Conservation (phyloP, 2,329 filamentous ascomycete species). For the Botrytis squamosa region DNA sequence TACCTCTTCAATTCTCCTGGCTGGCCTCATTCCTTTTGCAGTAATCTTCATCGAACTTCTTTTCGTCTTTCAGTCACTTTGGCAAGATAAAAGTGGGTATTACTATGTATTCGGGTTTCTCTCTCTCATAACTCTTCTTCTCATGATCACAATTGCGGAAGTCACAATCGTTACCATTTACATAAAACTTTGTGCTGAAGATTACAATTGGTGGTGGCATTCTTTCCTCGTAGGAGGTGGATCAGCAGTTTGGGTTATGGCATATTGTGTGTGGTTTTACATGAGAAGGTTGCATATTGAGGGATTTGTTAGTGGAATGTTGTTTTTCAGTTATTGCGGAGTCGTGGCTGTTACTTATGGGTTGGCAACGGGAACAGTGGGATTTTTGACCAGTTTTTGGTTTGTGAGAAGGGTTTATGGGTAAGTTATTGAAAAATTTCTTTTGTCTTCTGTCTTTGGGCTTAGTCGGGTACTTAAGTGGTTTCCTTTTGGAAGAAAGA, state of each 20-base stretch:
- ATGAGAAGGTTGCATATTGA: slow-evolving; percentile 75
- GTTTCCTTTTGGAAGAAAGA: background rate
- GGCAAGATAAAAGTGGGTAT: slow-evolving; percentile 88
- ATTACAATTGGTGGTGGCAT: slow-evolving; percentile 92
- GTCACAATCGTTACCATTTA: slow-evolving; percentile 83
- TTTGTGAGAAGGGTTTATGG: slow-evolving; percentile 83
- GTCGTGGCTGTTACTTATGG: slow-evolving; percentile 80
- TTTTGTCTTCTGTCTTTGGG: background rate
- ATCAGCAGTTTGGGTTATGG: slow-evolving; percentile 77
- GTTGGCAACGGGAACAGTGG: slow-evolving; percentile 77
- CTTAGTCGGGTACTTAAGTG: too few relatives aligned
- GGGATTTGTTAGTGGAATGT: slow-evolving; percentile 73
- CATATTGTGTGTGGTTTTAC: slow-evolving; percentile 84
- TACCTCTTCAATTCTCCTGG: slow-evolving; percentile 63
- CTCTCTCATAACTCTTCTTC: slow-evolving; percentile 68
- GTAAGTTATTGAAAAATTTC: slow-evolving; percentile 46
- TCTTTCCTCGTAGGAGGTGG: slow-evolving; percentile 77
- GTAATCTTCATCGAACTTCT: slow-evolving; percentile 86
- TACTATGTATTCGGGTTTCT: slow-evolving; percentile 92
- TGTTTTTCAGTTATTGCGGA: slow-evolving; percentile 85
- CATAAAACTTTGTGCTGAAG: slow-evolving; percentile 78
- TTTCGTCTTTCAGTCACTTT: slow-evolving; percentile 82
- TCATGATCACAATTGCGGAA: slow-evolving; percentile 76
- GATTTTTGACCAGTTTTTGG: slow-evolving; percentile 78
- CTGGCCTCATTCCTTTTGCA: slow-evolving; percentile 78